A percentile compares a stretch with the other conserved stretches of the same genome.
phyloP scores from a whole-genome alignment of 352 stramenopile species.

The Lagenidium giganteum region DNA sequence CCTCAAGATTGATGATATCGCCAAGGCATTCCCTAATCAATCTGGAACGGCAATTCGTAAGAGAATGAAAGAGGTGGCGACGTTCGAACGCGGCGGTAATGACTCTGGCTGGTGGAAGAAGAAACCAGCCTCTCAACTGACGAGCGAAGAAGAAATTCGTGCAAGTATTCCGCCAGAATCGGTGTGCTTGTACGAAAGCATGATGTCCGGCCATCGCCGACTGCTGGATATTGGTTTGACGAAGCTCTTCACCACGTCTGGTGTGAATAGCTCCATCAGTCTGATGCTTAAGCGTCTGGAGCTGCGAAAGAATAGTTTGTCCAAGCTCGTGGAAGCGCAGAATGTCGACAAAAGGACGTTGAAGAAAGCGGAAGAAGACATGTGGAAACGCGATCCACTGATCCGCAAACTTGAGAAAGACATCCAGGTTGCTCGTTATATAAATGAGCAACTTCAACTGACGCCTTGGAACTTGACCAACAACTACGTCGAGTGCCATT shows the following conservation, averaged over 20 bases:
- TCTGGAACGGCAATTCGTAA: slow-evolving; percentile 72
- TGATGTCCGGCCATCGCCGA: slow-evolving; percentile 66
- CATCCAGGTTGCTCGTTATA: slow-evolving; percentile 69
- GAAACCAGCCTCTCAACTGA: slow-evolving; percentile 45
- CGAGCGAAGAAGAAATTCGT: slow-evolving; percentile 68
- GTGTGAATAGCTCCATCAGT: slow-evolving; percentile 61
- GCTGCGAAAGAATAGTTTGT: too few relatives aligned
- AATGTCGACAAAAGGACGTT: too few relatives aligned
- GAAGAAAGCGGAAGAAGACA: slow-evolving; percentile 46
- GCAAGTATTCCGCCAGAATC: slow-evolving; percentile 62
- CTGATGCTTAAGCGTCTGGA: slow-evolving; percentile 61
- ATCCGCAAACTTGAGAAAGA: slow-evolving; percentile 63
- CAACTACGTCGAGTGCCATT: slow-evolving; percentile 72
- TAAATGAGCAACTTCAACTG: slow-evolving; percentile 62
- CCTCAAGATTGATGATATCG: slow-evolving; percentile 82
- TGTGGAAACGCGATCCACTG: slow-evolving; percentile 56
- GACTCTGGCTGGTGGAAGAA: slow-evolving; percentile 79
- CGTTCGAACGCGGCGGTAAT: slow-evolving; percentile 69
- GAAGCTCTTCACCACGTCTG: slow-evolving; percentile 59
- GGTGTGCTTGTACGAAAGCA: slow-evolving; percentile 76
- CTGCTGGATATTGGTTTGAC: slow-evolving; percentile 66
- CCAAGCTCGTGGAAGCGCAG: too few relatives aligned
- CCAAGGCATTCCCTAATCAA: slow-evolving; percentile 75
- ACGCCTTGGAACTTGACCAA: slow-evolving; percentile 75
- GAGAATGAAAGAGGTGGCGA: slow-evolving; percentile 78